These are phyloP conservation scores for Talaromyces sp. DNA, from an alignment of 2,329 filamentous ascomycete species.

Conservation along the genomic window DNA sequence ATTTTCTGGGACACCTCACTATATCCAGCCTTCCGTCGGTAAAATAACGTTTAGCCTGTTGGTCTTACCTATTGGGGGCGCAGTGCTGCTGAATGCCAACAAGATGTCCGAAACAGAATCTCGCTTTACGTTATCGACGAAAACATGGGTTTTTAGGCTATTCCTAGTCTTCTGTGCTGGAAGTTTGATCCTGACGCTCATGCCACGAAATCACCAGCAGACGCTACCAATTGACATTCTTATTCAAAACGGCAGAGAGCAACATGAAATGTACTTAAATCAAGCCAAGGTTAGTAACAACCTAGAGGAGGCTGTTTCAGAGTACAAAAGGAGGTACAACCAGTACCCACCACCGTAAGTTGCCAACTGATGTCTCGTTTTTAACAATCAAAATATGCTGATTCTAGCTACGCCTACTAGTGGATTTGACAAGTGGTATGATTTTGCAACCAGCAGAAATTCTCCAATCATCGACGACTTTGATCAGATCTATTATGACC, in stretches of 20 bases:
- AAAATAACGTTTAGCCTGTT: constrained; percentile 26
- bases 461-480: constrained; percentile 56
- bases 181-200: constrained; percentile 35
- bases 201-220: constrained; percentile 34
- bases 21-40: constrained; percentile 24
- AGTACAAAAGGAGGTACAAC: constrained; percentile 50
- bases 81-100: constrained; percentile 22
- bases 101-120: background rate
- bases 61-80: constrained; percentile 23
- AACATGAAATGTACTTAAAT: constrained; percentile 46
- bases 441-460: constrained; percentile 48
- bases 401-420: constrained; percentile 18
- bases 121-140: constrained; percentile 9
- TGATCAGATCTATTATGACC: constrained; percentile 54
- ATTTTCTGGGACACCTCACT: constrained; percentile 27
- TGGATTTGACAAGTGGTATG: constrained; percentile 57
- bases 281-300: constrained; percentile 45
- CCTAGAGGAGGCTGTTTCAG: constrained; percentile 45
- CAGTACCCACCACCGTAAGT: constrained; percentile 51
- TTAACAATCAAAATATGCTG: background rate
- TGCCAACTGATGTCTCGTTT: background rate
- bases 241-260: constrained; percentile 45
- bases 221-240: constrained; percentile 54
- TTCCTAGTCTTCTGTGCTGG: constrained; percentile 40
- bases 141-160: constrained; percentile 29